Conservation (phyloP, 2,329 filamentous ascomycete genomes). For the Trichoderma sp. region DNA sequence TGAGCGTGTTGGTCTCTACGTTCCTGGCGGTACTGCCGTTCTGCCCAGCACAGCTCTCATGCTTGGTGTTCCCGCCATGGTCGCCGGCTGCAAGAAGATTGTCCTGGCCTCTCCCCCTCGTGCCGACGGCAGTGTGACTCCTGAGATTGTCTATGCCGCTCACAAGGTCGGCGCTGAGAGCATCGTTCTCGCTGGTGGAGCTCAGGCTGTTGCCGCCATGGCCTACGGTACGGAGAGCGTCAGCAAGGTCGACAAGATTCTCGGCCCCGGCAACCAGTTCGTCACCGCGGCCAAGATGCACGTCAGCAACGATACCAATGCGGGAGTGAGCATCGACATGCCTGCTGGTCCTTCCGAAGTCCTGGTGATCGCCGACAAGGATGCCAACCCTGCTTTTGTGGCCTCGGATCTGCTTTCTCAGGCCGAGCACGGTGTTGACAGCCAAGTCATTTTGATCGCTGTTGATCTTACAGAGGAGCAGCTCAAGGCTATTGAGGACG, state of each 20-base stretch:
- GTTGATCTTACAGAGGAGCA: slow-evolving; percentile 72
- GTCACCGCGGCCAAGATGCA: slow-evolving; percentile 99
- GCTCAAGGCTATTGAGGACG: slow-evolving; percentile 81
- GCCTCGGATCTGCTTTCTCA: slow-evolving; percentile 92
- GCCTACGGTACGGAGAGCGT: slow-evolving; percentile 95
- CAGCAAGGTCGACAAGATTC: slow-evolving; percentile 96
- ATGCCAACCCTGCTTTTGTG: slow-evolving; percentile 89
- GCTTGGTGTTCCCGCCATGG: slow-evolving; percentile 96
- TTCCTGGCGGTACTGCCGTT: slow-evolving; percentile 95
- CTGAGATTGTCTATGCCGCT: slow-evolving; percentile 95
- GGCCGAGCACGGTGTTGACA: slow-evolving; percentile 95
- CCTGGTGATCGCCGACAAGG: slow-evolving; percentile 87
- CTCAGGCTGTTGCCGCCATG: slow-evolving; percentile 93
- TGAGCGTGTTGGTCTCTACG: slow-evolving; percentile 92
- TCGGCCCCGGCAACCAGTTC: slow-evolving; percentile 96
- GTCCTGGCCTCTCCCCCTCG: slow-evolving; percentile 90
- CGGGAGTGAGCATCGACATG: slow-evolving; percentile 96
- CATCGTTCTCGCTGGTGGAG: slow-evolving; percentile 92
- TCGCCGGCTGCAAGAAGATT: slow-evolving; percentile 93
- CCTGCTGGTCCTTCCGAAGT: slow-evolving; percentile 95
- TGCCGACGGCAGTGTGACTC: slow-evolving; percentile 83
- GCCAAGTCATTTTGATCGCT: slow-evolving; percentile 88
- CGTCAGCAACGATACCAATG: slow-evolving; percentile 94
- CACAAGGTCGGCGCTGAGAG: slow-evolving; percentile 96
- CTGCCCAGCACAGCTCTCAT: slow-evolving; percentile 95